Conservation (phyloP, 257 asterid genomes). For the Plantago elongata region DNA sequence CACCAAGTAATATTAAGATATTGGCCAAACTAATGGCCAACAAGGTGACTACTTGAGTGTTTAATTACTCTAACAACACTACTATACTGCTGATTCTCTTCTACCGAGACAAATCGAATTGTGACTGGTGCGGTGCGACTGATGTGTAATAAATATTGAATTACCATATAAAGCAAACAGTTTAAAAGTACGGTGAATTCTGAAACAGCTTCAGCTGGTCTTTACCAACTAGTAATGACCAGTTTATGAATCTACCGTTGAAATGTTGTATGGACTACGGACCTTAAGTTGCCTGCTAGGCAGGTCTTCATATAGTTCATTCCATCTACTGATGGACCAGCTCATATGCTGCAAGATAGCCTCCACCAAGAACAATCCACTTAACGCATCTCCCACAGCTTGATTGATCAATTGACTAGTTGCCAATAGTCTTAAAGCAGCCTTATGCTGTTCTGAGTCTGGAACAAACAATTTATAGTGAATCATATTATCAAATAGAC, state of each 20-base stretch:
- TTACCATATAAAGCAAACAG: background rate
- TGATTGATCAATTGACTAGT: constrained; percentile 80
- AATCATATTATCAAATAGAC: constrained; percentile 11
- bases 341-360: constrained; percentile 63
- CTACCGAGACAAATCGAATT: no score
- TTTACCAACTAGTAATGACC: constrained; percentile 1
- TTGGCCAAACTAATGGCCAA: no score
- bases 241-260: background rate
- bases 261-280: constrained; percentile 5
- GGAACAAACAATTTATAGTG: constrained; percentile 20
- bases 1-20: no score
- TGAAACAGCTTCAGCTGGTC: constrained; percentile 2
- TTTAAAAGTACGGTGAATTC: constrained; percentile 11
- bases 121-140: constrained; percentile 1
- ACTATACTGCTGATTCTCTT: no score
- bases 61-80: no score
- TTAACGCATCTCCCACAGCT: constrained; percentile 89
- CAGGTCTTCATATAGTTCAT: constrained; percentile 74
- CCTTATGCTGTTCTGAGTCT: constrained; percentile 72
- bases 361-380: constrained; percentile 85
- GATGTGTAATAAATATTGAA: background rate
- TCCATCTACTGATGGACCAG: constrained; percentile 82
- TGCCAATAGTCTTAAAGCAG: constrained; percentile 78
- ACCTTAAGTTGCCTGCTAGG: constrained; percentile 98
- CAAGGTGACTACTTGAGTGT: no score